Base-by-base conservation (phyloP, 2,329 filamentous ascomycete genomes). In the Colletotrichum echinochloae region DNA sequence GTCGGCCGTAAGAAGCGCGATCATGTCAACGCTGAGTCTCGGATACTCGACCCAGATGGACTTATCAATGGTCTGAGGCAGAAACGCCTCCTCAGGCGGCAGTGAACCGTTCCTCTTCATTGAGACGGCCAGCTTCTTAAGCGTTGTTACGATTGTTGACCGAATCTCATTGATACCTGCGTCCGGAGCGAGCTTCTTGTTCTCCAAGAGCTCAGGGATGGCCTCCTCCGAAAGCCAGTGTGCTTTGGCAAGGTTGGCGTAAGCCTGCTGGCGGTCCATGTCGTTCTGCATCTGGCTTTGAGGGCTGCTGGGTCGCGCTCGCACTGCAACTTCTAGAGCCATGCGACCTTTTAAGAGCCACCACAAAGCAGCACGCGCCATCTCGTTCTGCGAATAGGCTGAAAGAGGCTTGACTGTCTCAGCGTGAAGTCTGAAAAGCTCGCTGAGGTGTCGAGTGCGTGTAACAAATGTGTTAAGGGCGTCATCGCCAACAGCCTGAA, bases 261-360 rank as follows among this genome's bases (percentile, higher is more conserved):
- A 94, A 1, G 94, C 91, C 80, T 97, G 95, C 68, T 92, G 90
- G 74, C 87, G 84, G 72, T 88, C 79, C 73, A 87, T 83, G 73
- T 89, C 84, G 73, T 84, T 86, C 75, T 86, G 82, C 77, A 86
- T 83, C 74, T 89, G 83, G 11, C 81, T 83, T 71, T 89, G 86
- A 5, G 87, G 83, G 51, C 81, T 84, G 44, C 83, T 81, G 37
- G 90, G 86, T 8, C 89, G 87, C 62, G 89, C 90, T 71, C 93
- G 87, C 56, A 97, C 90, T 48, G 91, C 85, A 16, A 83, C 80
- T 78, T 97, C 95, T 61, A 97, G 85, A 12, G 90, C 90, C 76
- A 91, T 89, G 72, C 94, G 90, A 26, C 94, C 95, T 74, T 89
- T 92, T 55, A 97, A 78, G 76, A 97, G 97, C 95, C 95, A 98